Conservation (phyloP, 2,329 filamentous ascomycete species). For the Exophiala spinifera region DNA sequence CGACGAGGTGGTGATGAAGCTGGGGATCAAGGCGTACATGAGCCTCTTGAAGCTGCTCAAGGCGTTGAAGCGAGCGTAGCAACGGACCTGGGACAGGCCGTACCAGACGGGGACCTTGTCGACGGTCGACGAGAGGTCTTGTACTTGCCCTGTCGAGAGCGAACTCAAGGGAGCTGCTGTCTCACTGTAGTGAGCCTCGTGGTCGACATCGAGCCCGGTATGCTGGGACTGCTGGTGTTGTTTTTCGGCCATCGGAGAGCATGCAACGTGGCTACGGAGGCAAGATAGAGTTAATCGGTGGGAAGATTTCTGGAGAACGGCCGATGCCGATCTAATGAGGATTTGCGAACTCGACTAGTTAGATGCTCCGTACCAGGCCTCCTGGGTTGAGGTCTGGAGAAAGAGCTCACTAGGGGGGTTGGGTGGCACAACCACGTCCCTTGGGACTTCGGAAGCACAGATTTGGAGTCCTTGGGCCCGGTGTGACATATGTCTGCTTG, state of each 20-base stretch:
- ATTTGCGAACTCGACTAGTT: too few species aligned
- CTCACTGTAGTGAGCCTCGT: background rate
- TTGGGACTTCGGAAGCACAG: too few species aligned
- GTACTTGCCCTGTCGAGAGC: background rate
- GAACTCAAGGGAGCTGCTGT: background rate
- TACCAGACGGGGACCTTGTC: background rate
- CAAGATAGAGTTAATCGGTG: too few species aligned
- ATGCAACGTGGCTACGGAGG: background rate
- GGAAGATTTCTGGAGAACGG: too few species aligned
- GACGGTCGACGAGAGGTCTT: background rate
- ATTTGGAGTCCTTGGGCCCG: too few species aligned
- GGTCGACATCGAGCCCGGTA: background rate
- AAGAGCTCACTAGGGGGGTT: too few species aligned
- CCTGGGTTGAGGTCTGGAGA: too few species aligned
- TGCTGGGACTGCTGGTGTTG: background rate
- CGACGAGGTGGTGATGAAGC: slow-evolving; percentile 8
- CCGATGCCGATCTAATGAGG: too few species aligned
- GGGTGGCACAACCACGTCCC: too few species aligned
- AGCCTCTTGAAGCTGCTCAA: slow-evolving; percentile 4
- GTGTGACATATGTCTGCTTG: too few species aligned
- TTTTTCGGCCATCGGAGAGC: background rate
- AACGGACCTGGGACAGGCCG: background rate
- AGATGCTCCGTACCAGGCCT: too few species aligned
- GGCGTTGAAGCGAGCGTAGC: background rate
- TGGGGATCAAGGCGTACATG: slow-evolving; percentile 7